These are phyloP conservation scores for Fennellomyces sp. DNA, from an alignment of 371 early-diverging fungal species.

Conservation along the genomic window DNA sequence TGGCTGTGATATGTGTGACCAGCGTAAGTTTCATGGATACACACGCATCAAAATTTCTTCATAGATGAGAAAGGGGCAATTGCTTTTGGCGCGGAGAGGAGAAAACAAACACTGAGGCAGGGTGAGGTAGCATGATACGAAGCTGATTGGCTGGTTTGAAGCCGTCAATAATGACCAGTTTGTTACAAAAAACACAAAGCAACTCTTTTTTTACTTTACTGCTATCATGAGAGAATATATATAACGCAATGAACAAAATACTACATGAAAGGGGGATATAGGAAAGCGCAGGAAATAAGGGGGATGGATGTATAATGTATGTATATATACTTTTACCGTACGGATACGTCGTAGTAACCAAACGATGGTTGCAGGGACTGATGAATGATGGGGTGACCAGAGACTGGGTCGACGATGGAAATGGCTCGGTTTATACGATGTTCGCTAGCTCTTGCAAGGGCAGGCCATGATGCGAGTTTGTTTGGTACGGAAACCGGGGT, in stretches of 20 bases:
- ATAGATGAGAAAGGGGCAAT: no score
- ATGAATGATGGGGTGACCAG: slow-evolving; percentile 10
- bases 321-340: slow-evolving; percentile 7
- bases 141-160: neutral
- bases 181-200: neutral
- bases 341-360: slow-evolving; percentile 14
- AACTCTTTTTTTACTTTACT: neutral
- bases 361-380: neutral
- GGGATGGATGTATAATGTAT: neutral
- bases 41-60: no score
- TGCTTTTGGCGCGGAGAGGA: neutral
- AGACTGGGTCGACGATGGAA: slow-evolving; percentile 15
- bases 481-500: slow-evolving; percentile 37
- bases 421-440: slow-evolving; percentile 7
- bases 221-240: no score
- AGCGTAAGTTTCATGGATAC: no score
- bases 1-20: no score
- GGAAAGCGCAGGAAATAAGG: neutral
- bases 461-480: slow-evolving; percentile 14
- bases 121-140: neutral
- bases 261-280: neutral
- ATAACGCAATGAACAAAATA: slow-evolving; percentile 3
- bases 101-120: neutral
- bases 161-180: no score
- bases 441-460: neutral